A percentile compares a stretch with the other conserved stretches of the same genome.
These are phyloP conservation scores for Bjerkandera adusta DNA, from an alignment of 1,284 basidiomycete genomes.

Conservation along the genomic window DNA sequence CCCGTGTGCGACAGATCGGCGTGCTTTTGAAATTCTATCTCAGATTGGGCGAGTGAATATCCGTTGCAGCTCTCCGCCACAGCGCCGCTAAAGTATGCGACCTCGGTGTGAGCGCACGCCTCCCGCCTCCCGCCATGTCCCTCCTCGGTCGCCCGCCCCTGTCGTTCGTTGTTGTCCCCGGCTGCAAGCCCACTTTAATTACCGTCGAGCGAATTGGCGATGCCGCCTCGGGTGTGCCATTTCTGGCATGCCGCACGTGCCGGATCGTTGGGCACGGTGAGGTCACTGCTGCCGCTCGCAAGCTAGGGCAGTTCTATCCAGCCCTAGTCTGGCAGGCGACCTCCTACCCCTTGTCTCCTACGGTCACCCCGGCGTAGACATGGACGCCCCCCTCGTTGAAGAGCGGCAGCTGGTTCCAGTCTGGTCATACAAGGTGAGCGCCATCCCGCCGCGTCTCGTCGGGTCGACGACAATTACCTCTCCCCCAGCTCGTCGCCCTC, in stretches of 20 bases:
- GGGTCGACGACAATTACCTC: neutral
- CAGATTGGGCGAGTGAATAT: slow-evolving; percentile 5
- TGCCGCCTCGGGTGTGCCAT: too few species aligned
- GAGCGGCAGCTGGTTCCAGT: slow-evolving; percentile 25
- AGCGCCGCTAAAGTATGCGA: neutral
- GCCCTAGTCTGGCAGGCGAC: neutral
- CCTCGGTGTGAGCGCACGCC: too few species aligned
- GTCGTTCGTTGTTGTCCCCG: neutral
- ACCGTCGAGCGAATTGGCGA: too few species aligned
- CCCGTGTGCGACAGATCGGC: neutral
- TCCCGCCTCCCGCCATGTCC: neutral
- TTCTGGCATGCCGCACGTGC: slow-evolving; percentile 7
- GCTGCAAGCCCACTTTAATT: too few species aligned
- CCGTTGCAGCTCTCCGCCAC: neutral
- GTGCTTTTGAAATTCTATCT: slow-evolving; percentile 11
- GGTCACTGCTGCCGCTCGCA: slow-evolving; percentile 2
- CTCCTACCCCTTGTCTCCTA: slow-evolving; percentile 2
- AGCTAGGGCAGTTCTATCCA: neutral
- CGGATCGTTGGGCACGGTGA: neutral
- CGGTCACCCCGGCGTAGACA: slow-evolving; percentile 1
- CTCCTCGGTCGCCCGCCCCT: neutral
- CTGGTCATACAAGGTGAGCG: slow-evolving; percentile 28
- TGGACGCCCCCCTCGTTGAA: slow-evolving; percentile 10
- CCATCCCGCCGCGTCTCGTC: neutral
- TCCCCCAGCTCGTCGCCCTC: slow-evolving; percentile 26